Base-by-base conservation (phyloP, 495 filamentous ascomycete genomes). In the Podospora tetraspora region DNA sequence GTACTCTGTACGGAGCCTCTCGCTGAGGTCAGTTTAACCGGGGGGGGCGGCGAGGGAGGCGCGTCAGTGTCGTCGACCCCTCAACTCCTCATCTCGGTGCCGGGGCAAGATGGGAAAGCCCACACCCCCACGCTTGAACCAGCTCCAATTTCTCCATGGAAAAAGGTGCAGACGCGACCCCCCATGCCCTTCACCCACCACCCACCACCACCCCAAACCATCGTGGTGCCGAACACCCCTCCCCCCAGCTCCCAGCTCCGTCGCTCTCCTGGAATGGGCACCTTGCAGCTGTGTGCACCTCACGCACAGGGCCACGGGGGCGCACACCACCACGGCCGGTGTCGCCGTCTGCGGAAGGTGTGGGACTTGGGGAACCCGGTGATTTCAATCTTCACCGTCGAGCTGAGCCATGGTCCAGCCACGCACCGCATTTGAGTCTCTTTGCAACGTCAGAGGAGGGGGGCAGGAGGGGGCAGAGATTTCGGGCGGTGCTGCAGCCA, bases 71-170 rank as follows among this genome's bases (percentile, higher is more conserved):
- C 43, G 43, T 52, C 19, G 63, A 22, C 24, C 25, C 43, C 27
- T 34, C 66, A 24, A 63, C 69, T 62, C 66, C 61, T 68, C 69
- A 68, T 63, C 37, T 66, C 52, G 58, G 24, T 29, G 32, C 32
- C 21, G 32, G 62, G 9, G 29, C 63, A n/a, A 24, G 29, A 64
- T 61, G 30, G 43, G 34, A 59, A 64, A 67, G 59, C 64, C 34
- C 32, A 52, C 71, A 71, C 71, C 71, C 71, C 71, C 69, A 69
- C 69, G 69, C 62, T 73, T n/a, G 62, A 73, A 73, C 71, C 68
- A 68, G 63, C 69, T 73, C 63, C 24, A 68, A 71, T 73, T 71
- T 73, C 69, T 68, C 69, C 56, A 68, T 66, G 69, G 43, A n/a
- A 8, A 66, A 71, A 70, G 52, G 61, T 63, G 67, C 25, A 57